These are phyloP conservation scores for Sporothrix phasma DNA, from an alignment of 2,329 filamentous ascomycete species.

Conservation along the genomic window DNA sequence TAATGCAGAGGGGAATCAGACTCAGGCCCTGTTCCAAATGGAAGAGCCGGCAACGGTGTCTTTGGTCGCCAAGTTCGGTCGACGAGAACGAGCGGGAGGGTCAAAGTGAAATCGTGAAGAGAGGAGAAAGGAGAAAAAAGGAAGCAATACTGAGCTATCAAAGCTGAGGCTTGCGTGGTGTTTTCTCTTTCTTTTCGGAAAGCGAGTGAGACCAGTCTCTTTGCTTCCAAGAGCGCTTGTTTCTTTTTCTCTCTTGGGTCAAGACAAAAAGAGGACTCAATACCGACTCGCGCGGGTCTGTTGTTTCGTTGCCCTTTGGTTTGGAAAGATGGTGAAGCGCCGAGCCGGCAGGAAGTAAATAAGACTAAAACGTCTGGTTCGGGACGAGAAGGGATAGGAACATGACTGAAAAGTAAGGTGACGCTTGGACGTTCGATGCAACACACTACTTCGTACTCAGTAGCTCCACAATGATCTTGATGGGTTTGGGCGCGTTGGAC, in stretches of 20 bases:
- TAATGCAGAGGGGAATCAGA: not conserved
- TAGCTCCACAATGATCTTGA: no score
- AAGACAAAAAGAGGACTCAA: not conserved
- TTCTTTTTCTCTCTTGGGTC: not conserved
- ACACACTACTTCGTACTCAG: not conserved
- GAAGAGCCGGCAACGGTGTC: not conserved
- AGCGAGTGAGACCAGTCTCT: constrained; percentile 1
- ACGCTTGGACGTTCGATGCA: not conserved
- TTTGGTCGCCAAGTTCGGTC: not conserved
- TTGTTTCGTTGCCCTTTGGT: not conserved
- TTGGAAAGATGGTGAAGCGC: not conserved
- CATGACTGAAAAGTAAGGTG: not conserved
- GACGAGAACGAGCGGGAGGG: not conserved
- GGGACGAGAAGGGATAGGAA: not conserved
- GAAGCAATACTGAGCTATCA: not conserved
- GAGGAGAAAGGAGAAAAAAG: no score
- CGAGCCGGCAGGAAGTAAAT: not conserved
- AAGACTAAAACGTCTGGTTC: not conserved
- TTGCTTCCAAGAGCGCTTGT: not conserved
- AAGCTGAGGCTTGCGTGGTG: not conserved
- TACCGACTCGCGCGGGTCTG: not conserved
- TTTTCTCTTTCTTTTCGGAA: not conserved
- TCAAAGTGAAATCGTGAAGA: not conserved
- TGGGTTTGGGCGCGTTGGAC: not conserved
- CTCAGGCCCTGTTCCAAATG: not conserved